Base-by-base conservation (phyloP, 345 rosid species). In the Cardamine resedifolia region DNA sequence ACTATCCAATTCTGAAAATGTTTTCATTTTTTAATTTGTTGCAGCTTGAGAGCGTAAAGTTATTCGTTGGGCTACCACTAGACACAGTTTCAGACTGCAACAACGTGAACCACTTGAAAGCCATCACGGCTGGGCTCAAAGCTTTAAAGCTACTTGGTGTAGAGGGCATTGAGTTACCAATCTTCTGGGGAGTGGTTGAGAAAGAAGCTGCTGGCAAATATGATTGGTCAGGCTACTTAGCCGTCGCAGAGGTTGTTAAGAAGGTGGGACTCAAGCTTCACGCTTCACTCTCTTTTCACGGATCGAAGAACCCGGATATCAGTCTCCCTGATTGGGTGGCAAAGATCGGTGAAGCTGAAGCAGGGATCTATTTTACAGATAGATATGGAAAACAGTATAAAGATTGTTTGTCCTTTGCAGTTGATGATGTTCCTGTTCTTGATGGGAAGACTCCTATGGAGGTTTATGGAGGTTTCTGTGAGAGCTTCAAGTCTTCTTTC, bases 121-220 rank as follows among this genome's bases (percentile, higher is more conserved):
- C 97, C 0, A 83, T 94, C 21, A 80, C 85, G 2, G 97, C 81
- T 1, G 98, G 97, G 31, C 83, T 94, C 39, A 89, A 74, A 82
- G 98, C 98, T 53, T 76, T 94, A 75, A 94, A 89, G 76, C 81
- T 94, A 23, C 78, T 94, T 44, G 98, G 96, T 39, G 88, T 94
- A 2, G 85, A 91, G 64, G 98, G 98, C 19, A 86, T 94, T 65
- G 98, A 94, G 85, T 79, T 94, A 66, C 96, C 96, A 0, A 76
- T 91, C 15, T 94, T 95, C 85, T 94, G 98, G 98, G 97, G 97
- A 26, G 77, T 91, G 1, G 98, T 67, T n/a, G 98, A 94, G 85
- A 94, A 87, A 80, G 96, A 86, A 80, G 83, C 82, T 39, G 78
- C 79, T 76, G 97, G 93, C 1, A 82, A 79, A 70, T 91, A 89